These are phyloP conservation scores for Skeletonema tropicum DNA, from an alignment of 108 stramenopile species.

Conservation along the genomic window DNA sequence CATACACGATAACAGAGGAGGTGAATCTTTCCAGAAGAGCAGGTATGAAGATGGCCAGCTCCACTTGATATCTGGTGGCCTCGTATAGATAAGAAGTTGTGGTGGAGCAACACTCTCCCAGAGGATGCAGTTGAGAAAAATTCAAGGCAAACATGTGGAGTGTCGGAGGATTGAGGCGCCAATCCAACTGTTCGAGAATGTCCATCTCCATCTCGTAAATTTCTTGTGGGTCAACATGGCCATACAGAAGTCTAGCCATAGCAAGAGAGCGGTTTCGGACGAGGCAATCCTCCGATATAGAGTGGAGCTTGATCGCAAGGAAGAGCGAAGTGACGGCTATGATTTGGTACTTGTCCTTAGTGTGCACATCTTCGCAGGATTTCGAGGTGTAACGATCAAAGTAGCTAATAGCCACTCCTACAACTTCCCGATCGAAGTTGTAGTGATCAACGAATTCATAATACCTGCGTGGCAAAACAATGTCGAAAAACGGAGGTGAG, in stretches of 20 bases:
- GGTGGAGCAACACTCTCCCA: background rate
- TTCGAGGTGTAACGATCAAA: constrained; percentile 58
- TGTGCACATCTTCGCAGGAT: constrained; percentile 8
- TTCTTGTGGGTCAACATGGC: constrained; percentile 32
- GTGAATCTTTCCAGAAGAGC: constrained; percentile 7
- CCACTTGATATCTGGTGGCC: constrained; percentile 24
- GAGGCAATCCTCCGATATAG: background rate
- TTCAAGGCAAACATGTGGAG: constrained; percentile 19
- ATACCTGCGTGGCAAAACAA: constrained; percentile 12
- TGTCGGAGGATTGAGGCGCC: constrained; percentile 23
- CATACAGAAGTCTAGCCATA: background rate
- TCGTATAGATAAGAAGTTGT: constrained; percentile 16
- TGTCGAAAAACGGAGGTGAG: background rate
- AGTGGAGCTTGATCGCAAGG: constrained; percentile 72
- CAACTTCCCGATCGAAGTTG: constrained; percentile 71
- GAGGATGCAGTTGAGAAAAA: constrained; percentile 16
- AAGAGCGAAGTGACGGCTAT: constrained; percentile 66
- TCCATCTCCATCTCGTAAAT: constrained; percentile 13
- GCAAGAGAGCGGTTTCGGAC: background rate
- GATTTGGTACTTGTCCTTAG: constrained; percentile 54
- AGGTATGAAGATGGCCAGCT: constrained; percentile 20
- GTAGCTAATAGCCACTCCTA: constrained; percentile 58
- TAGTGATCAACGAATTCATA: constrained; percentile 66
- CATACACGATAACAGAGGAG: constrained; percentile 10
- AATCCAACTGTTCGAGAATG: constrained; percentile 11